These are phyloP conservation scores for Knoxdaviesia capensis DNA, from an alignment of 2,329 filamentous ascomycete genomes.

Conservation along the genomic window DNA sequence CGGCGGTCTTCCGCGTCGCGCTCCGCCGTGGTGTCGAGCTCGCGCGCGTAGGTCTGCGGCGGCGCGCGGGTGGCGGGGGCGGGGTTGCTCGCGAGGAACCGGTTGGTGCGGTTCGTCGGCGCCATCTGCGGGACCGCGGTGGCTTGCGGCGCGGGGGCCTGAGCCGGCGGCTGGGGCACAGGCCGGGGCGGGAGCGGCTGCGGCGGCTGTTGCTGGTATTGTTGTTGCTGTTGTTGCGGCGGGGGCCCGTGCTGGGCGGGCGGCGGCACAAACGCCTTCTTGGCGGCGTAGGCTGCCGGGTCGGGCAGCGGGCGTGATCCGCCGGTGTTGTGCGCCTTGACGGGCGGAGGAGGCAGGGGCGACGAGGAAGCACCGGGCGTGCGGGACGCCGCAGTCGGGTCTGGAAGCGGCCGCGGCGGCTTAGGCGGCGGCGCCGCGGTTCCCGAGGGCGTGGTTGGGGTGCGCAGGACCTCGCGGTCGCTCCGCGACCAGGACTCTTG, in stretches of 20 bases:
- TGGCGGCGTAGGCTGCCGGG: conserved; percentile 15
- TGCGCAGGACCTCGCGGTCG: conserved; percentile 42
- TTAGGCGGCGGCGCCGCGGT: conserved; percentile 11
- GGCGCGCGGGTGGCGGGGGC: conserved; percentile 20
- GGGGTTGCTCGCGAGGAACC: conserved; percentile 34
- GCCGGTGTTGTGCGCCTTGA: conserved; percentile 18
- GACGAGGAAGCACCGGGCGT: too few relatives aligned
- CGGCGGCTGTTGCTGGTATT: neutral
- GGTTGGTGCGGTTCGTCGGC: conserved; percentile 28
- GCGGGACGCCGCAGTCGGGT: conserved; percentile 11
- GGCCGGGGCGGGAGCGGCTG: neutral
- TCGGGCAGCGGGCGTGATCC: conserved; percentile 35
- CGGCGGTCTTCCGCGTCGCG: conserved; percentile 41
- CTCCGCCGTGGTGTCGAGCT: conserved; percentile 36
- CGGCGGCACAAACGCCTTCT: neutral
- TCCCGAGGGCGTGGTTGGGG: conserved; percentile 1
- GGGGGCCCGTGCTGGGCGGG: neutral
- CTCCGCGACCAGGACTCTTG: conserved; percentile 44
- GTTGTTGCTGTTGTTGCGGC: neutral
- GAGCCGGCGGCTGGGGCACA: conserved; percentile 3
- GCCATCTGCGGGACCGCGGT: conserved; percentile 7
- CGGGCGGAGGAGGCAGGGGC: conserved; percentile 10
- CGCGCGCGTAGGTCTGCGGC: conserved; percentile 31
- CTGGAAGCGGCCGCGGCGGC: conserved; percentile 19
- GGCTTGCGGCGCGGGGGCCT: conserved; percentile 6